Conservation (phyloP, 2,329 filamentous ascomycete genomes). For the Colletotrichum zoysiae region DNA sequence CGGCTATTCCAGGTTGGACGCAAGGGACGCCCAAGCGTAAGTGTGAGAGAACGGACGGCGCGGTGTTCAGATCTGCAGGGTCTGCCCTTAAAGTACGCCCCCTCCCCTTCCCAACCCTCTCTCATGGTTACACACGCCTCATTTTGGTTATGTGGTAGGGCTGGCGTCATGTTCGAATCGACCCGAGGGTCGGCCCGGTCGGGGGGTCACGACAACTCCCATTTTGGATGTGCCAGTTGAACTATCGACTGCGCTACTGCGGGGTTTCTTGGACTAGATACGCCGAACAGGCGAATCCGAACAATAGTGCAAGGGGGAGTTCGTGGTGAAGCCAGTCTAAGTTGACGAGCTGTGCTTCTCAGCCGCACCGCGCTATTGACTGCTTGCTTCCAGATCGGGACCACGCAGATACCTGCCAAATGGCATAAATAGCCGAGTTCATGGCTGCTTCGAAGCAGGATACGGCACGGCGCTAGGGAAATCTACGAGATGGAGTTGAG, state of each 20-base stretch:
- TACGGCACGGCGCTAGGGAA: neutral
- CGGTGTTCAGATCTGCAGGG: constrained; percentile 17
- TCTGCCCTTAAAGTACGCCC: constrained; percentile 9
- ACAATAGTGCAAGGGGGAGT: neutral
- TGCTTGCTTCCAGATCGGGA: neutral
- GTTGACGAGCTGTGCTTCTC: neutral
- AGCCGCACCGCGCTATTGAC: constrained; percentile 12
- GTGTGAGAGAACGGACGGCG: neutral
- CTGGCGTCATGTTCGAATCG: neutral
- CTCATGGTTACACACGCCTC: neutral
- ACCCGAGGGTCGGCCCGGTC: neutral
- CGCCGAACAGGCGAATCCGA: neutral
- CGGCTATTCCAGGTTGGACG: constrained; percentile 1
- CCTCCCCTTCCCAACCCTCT: neutral
- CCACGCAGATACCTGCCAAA: neutral
- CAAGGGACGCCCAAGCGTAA: constrained; percentile 18
- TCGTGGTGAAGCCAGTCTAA: neutral
- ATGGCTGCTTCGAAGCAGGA: neutral
- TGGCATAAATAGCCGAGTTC: neutral
- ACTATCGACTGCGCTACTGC: constrained; percentile 7
- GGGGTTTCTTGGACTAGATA: neutral
- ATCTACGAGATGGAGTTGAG: neutral
- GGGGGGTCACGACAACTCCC: neutral
- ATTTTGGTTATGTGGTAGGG: neutral
- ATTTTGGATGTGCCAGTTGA: neutral